Conservation (phyloP, 306 rosid genomes). For the Pyrus bretschneideri region DNA sequence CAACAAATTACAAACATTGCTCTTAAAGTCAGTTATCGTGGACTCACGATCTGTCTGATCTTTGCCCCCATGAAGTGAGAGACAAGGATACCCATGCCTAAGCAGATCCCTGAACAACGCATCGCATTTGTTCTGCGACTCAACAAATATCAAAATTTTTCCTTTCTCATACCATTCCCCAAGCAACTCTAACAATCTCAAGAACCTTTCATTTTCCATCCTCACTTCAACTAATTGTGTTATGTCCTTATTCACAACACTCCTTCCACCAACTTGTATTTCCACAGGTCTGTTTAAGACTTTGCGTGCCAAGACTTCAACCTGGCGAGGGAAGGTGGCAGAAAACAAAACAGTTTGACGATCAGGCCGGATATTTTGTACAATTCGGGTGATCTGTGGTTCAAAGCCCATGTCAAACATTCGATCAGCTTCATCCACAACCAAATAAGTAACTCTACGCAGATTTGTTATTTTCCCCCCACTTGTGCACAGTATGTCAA, state of each 20-base stretch:
- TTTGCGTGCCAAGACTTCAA: constrained; percentile 82
- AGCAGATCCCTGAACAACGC: constrained; percentile 67
- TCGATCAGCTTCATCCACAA: constrained; percentile 97
- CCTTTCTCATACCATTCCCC: constrained; percentile 97
- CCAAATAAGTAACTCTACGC: constrained; percentile 84
- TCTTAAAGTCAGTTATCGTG: constrained; percentile 80
- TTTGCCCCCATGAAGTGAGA: constrained; percentile 86
- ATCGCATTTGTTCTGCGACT: constrained; percentile 89
- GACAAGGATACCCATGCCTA: constrained; percentile 82
- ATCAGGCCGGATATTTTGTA: constrained; percentile 79
- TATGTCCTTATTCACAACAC: constrained; percentile 93
- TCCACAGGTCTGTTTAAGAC: constrained; percentile 82
- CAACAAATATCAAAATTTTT: constrained; percentile 84
- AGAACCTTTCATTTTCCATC: constrained; percentile 72
- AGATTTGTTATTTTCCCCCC: constrained; percentile 88
- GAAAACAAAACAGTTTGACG: constrained; percentile 91
- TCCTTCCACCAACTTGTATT: constrained; percentile 92
- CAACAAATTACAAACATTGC: constrained; percentile 78
- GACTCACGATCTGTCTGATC: constrained; percentile 95
- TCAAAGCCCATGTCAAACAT: constrained; percentile 99
- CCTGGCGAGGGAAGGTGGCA: constrained; percentile 91
- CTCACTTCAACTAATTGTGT: constrained; percentile 79
- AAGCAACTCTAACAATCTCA: constrained; percentile 71
- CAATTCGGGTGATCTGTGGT: constrained; percentile 92
- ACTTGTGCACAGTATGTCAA: constrained; percentile 91